phyloP scores from a whole-genome alignment of 805 yeast species.

The Wickerhamomyces strasburgensis region DNA sequence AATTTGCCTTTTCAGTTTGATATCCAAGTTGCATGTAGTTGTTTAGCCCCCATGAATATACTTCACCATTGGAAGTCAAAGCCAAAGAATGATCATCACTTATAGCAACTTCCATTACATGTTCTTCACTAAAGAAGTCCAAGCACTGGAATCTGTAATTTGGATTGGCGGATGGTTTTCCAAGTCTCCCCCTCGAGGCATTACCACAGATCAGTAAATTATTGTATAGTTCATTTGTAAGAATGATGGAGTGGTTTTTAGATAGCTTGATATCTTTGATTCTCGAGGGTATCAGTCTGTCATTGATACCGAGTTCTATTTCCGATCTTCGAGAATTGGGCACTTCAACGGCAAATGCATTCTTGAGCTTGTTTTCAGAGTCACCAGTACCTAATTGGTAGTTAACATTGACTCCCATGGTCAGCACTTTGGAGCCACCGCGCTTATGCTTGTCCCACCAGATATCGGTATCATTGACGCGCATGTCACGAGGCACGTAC shows the following conservation, averaged over 20 bases:
- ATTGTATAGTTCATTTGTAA: constrained; percentile 45
- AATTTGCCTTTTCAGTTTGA: constrained; percentile 26
- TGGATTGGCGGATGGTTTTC: constrained; percentile 42
- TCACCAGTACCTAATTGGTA: constrained; percentile 65
- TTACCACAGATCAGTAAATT: constrained; percentile 60
- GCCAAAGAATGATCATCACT: constrained; percentile 69
- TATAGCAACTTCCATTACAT: constrained; percentile 36
- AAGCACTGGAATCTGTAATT: constrained; percentile 42
- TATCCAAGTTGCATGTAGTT: constrained; percentile 63
- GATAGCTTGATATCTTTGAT: constrained; percentile 48
- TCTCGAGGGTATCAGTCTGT: constrained; percentile 36
- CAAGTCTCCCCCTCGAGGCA: constrained; percentile 68
- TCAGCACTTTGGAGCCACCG: constrained; percentile 55
- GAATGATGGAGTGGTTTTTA: constrained; percentile 58
- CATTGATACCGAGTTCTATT: constrained; percentile 18
- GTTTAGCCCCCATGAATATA: constrained; percentile 80
- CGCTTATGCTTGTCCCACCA: constrained; percentile 39
- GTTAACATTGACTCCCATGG: constrained; percentile 60
- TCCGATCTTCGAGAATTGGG: constrained; percentile 13
- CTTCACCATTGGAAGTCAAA: constrained; percentile 44
- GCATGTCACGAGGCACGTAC: constrained; percentile 12
- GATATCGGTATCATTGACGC: constrained; percentile 10
- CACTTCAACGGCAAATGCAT: constrained; percentile 35
- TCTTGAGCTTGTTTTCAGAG: constrained; percentile 41
- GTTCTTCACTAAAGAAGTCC: constrained; percentile 31